Percentiles rank a stretch among this genome's conserved stretches.
phyloP scores from a whole-genome alignment of 495 filamentous ascomycete species.

The Penicillium paradoxum region DNA sequence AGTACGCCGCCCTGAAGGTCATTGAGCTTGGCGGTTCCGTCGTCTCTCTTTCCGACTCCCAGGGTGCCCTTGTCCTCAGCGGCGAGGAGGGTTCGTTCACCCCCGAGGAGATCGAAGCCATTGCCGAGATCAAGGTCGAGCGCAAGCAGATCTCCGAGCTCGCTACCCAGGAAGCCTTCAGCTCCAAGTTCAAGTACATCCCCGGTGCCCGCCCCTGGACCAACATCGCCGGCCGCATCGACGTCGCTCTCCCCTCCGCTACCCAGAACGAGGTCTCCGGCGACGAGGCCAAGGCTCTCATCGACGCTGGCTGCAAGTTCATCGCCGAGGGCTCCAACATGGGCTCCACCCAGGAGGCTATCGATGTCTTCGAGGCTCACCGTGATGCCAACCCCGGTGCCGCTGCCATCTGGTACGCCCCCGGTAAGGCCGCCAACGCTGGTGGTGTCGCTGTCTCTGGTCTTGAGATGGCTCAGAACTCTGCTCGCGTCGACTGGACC shows the following conservation, averaged over 20 bases:
- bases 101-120: conserved; percentile 67
- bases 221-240: conserved; percentile 72
- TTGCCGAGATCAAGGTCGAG: conserved; percentile 79
- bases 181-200: conserved; percentile 79
- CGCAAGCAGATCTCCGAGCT: conserved; percentile 73
- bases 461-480: conserved; percentile 99
- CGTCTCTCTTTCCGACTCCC: conserved; percentile 89
- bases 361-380: conserved; percentile 84
- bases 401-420: conserved; percentile 87
- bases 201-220: conserved; percentile 86
- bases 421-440: conserved; percentile 90
- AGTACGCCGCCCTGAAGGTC: conserved; percentile 95
- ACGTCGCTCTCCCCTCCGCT: conserved; percentile 86
- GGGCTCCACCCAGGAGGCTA: conserved; percentile 95
- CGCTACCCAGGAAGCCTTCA: conserved; percentile 44
- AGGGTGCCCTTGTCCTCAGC: conserved; percentile 73
- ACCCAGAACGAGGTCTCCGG: conserved; percentile 96
- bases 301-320: conserved; percentile 73
- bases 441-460: conserved; percentile 97
- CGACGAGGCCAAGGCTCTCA: conserved; percentile 80
- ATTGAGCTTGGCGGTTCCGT: conserved; percentile 94
- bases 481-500: conserved; percentile 76
- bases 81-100: conserved; percentile 59
- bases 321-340: conserved; percentile 98
- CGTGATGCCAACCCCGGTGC: conserved; percentile 63